Evolutionary conservation across 495 filamentous ascomycete species (phyloP), one percentile per base, ranked within the genome.

Genomic region (Friedmanniomyces endolithicus): DNA sequence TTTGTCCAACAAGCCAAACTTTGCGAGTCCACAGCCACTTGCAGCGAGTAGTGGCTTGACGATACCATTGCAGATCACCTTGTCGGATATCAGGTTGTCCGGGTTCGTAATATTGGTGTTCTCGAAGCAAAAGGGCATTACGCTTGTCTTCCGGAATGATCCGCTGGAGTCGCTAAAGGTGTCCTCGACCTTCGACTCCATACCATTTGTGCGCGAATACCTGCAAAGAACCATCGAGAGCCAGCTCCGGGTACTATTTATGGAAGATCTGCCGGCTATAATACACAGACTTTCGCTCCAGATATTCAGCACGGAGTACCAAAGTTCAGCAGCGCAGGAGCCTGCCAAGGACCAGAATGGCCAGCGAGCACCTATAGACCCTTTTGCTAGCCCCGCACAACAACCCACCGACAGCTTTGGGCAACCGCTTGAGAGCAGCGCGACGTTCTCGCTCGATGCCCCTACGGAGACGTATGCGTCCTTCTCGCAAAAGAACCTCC

Each of bases 81-180:
- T 98, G 44, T 96, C 90, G 41, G 88, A 97, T 58, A 94, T 98
- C 66, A 87, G 90, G 67, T 74, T 98, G n/a, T 95, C 90, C 11
- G 92, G 89, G 17, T 96, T 98, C 66, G 92, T 97, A 57, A 95
- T 98, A 53, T 69, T 98, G 27, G 92, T 98, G 43, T 98, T 97
- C 70, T 95, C 89, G 8, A 88, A 85, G 63, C 90, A 95, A 67
- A 98, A 98, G 67, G 92, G 92, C 8, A 76, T 98, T 45, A 98
- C 92, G 0, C 74, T 98, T 34, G 92, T 98, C 6, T 98, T 98
- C 62, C 85, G 92, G 59, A 97, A 98, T 76, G 92, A 98, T 69
- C 92, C 92, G 1, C 80, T 98, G 50, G 92, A 98, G 63, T 95
- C 89, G 14, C 81, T 98, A 58, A 97, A 96, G 73, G 92, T 98